Base-by-base conservation (phyloP, 352 stramenopile species). In the Phytophthora chlamydospora region DNA sequence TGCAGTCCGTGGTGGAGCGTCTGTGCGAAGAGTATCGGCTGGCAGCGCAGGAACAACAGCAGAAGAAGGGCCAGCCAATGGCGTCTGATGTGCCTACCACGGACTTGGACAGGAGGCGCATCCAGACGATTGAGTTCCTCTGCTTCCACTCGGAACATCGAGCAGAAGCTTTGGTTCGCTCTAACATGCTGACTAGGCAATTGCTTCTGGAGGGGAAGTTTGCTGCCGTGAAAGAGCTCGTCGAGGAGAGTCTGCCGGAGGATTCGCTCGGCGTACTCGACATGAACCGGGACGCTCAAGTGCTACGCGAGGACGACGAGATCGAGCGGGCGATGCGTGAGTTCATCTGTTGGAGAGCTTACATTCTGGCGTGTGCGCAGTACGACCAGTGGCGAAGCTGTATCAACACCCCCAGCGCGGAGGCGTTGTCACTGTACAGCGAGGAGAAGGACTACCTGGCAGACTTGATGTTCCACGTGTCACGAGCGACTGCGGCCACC, bases 181-280 rank as follows among this genome's bases (percentile, higher is more conserved):
- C 74, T n/a, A 93, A 91, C 47, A 14, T 79, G 5, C 65, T 95
- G 1, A 76, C 82, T 6, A 80, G 84, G 13, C 68, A 93, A 53
- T 93, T 95, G 60, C 65, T 91, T 43, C 40, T 71, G 13, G 83
- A 95, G 52, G 76, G 78, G 31, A 95, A 95, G 52, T 81, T 88
- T 62, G 65, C 53, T 31, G 67, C 76, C 27, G 51, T 94, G 7
- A 83, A 82, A 21, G 65, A 87, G 24, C 43, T 94, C 8, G 72
- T 95, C 16, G 62, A 84, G 5, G 66, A 83, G 8, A 72, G 76
- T 27, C 41, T 94, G 5, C 82, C 85, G 1, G 74, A 90, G 32
- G 87, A 95, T 34, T 93, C 83, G 14, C 71, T 92, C 2, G 82
- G 71, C 2, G 52, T 92, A 6, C 34, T 95, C 3, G 64, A 84